Evolutionary conservation across 1,139 yeast species (phyloP).

Genomic region (Pichia sp.): DNA sequence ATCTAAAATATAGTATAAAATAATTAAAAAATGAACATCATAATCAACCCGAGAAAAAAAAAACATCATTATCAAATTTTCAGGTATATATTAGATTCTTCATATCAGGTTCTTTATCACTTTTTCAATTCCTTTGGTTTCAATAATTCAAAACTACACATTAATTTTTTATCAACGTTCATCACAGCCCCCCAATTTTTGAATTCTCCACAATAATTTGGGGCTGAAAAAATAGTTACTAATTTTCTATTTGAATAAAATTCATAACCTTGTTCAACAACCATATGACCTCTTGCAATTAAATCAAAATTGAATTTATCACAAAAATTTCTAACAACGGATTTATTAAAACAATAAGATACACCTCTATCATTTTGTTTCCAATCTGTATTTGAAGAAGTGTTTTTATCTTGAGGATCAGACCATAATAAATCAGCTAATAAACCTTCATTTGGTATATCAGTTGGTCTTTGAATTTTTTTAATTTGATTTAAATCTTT

Average conservation of each 20-base stretch:
- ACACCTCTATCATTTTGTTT: conserved; percentile 84
- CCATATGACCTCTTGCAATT: conserved; percentile 87
- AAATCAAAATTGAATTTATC: conserved; percentile 67
- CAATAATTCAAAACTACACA: conserved; percentile 77
- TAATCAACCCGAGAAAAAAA: too few species aligned
- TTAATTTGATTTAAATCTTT: conserved; percentile 60
- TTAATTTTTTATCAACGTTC: conserved; percentile 69
- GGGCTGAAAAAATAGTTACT: conserved; percentile 82
- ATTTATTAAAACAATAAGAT: conserved; percentile 70
- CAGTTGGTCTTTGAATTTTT: conserved; percentile 73
- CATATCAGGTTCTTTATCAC: neutral
- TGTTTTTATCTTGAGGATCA: conserved; percentile 45
- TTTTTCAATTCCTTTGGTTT: conserved; percentile 38
- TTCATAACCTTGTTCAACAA: conserved; percentile 88
- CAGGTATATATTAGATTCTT: too few species aligned
- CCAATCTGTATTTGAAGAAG: conserved; percentile 43
- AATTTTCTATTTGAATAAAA: conserved; percentile 70
- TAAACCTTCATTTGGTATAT: conserved; percentile 77
- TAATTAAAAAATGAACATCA: too few species aligned
- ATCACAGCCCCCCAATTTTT: conserved; percentile 88
- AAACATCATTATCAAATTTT: too few species aligned
- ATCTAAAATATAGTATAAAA: neutral
- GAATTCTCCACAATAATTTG: conserved; percentile 88
- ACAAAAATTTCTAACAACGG: conserved; percentile 68
- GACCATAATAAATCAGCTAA: conserved; percentile 83